Evolutionary conservation across 2,329 filamentous ascomycete species (phyloP), one percentile per base, ranked within the genome.

Genomic region (Trichoderma koningiopsis): DNA sequence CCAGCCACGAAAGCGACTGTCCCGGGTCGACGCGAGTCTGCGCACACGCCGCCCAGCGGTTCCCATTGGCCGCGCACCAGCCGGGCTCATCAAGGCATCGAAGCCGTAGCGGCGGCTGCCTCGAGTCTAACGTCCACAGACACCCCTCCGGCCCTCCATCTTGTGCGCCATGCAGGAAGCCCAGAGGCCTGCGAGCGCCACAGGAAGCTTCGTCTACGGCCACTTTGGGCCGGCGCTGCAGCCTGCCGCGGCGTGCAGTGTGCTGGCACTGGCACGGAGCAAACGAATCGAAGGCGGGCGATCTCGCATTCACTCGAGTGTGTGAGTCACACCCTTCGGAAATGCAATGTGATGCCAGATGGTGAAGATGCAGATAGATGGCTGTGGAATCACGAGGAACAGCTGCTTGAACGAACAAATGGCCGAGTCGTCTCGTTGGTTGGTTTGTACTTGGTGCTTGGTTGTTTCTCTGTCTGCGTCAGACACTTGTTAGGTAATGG

Each of bases 41-140:
- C 49, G 55, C 56, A 55, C 65, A 68, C 59, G 56, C 57, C 53
- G 56, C 33, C 61, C 60, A 43, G 27, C 13, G 49, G 4, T 33
- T 52, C 70, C 55, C 63, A 71, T 71, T 71, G 70, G 70, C 64
- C 55, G 70, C 70, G 70, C 64, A 70, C 33, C 49, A 61, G 57
- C 68, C 56, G 63, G 62, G 60, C 68, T 56, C 53, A 61, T 58
- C 70, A 58, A 71, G 70, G 67, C 70, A 69, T 59, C 67, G 60
- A 69, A 49, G 60, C 69, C 14, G 47, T 52, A 49, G 62, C 40
- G 49, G 43, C 33, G 55, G 68, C 31, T 60, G 68, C 68, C 68
- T 70, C 57, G 29, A 22, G 47, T 24, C 47, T n/a, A 47, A 5
- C n/a, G 13, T 64, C 29, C 61, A 37, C 57, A 61, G 55, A 33